Conservation (phyloP, 805 yeast species). For the Zygoascus flipseniorum region DNA sequence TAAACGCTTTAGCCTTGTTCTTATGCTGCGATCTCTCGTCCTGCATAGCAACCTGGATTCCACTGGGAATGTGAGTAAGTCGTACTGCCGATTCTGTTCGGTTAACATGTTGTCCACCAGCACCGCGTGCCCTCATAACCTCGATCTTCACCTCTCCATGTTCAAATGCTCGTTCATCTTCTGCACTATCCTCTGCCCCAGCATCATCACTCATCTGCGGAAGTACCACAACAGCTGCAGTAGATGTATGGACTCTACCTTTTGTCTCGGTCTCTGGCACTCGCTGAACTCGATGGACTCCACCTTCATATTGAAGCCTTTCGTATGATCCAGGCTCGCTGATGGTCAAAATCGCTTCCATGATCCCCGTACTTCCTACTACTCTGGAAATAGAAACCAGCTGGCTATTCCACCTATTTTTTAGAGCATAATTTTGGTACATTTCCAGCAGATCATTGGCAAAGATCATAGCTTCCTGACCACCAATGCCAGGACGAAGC, state of each 20-base stretch:
- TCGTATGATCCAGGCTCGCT: conserved; percentile 74
- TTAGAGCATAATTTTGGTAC: conserved; percentile 67
- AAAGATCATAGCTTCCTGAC: conserved; percentile 85
- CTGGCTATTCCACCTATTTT: conserved; percentile 57
- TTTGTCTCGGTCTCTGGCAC: conserved; percentile 90
- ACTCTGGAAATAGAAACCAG: conserved; percentile 49
- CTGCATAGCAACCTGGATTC: conserved; percentile 81
- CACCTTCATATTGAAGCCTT: conserved; percentile 72
- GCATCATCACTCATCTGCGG: conserved; percentile 53
- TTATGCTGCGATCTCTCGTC: conserved; percentile 93
- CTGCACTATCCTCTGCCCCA: conserved; percentile 33
- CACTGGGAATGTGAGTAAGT: conserved; percentile 84
- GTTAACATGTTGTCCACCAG: conserved; percentile 97
- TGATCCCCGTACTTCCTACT: conserved; percentile 46
- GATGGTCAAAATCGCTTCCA: conserved; percentile 68
- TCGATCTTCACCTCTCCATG: conserved; percentile 88
- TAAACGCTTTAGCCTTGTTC: conserved; percentile 87
- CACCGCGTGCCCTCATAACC: conserved; percentile 95
- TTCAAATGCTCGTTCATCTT: conserved; percentile 61
- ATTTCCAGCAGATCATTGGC: conserved; percentile 70
- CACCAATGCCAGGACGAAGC: conserved; percentile 93
- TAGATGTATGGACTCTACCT: conserved; percentile 91
- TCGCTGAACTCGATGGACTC: conserved; percentile 93
- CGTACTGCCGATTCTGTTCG: conserved; percentile 97
- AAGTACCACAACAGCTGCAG: conserved; percentile 89